phyloP scores from a whole-genome alignment of 176 grass and related monocot species.

The Rhynchospora pubera region DNA sequence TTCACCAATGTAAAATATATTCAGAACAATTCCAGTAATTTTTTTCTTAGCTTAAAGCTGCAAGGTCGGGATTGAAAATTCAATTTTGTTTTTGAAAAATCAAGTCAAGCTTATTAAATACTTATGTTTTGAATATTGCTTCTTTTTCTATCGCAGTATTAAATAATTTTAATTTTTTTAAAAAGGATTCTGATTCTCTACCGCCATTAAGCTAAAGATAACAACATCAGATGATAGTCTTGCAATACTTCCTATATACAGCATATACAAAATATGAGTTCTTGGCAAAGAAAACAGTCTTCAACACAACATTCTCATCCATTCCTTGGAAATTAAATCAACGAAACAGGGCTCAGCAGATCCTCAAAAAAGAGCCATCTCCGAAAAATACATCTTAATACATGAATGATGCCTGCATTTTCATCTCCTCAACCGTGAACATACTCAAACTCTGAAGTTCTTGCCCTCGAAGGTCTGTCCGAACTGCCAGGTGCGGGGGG shows the following conservation, averaged over 20 bases:
- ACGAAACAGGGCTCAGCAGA: background rate
- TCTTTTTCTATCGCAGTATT: background rate
- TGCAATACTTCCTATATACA: background rate
- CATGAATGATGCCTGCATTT: background rate
- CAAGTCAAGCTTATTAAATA: too few species aligned
- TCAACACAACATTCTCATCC: background rate
- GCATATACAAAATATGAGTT: background rate
- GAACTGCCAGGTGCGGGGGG: conserved; percentile 51
- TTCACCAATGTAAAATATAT: too few species aligned
- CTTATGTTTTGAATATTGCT: background rate
- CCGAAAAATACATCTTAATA: background rate
- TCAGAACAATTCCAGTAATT: too few species aligned
- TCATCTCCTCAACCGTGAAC: background rate
- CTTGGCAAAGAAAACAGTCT: background rate
- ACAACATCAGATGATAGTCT: background rate
- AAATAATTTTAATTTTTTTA: background rate
- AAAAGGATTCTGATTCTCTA: background rate
- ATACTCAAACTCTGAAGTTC: conserved; percentile 34
- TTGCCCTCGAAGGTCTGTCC: conserved; percentile 61
- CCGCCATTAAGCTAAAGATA: background rate
- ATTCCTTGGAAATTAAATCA: conserved; percentile 10
- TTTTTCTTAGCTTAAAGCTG: too few species aligned
- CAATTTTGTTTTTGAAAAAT: too few species aligned
- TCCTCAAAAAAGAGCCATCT: background rate
- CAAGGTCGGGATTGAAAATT: too few species aligned